phyloP scores from a whole-genome alignment of 805 yeast genomes.

The Sugiyamaella qingdaonensis region DNA sequence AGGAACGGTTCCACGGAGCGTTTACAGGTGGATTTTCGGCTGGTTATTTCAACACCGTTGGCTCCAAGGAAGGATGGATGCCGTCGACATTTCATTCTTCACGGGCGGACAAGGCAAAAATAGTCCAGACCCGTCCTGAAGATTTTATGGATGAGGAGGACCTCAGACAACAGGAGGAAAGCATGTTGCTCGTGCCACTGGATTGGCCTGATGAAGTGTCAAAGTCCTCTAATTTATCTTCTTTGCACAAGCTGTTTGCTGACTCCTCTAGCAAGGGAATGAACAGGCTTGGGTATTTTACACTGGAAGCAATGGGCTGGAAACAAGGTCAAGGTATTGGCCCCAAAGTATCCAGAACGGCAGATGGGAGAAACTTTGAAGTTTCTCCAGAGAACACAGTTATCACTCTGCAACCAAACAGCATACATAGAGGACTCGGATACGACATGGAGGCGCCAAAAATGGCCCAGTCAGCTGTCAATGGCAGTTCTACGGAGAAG shows the following conservation, averaged over 20 bases:
- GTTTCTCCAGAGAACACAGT: conserved; percentile 18
- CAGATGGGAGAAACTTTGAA: conserved; percentile 13
- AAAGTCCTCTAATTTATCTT: neutral
- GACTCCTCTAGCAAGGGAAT: conserved; percentile 16
- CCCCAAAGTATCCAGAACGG: conserved; percentile 57
- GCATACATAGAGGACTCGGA: conserved; percentile 21
- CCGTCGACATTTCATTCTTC: conserved; percentile 27
- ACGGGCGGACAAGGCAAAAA: conserved; percentile 15
- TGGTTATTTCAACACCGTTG: conserved; percentile 34
- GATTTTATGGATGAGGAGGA: conserved; percentile 37
- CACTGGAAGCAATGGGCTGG: conserved; percentile 81
- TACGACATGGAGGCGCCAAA: conserved; percentile 14
- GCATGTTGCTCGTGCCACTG: conserved; percentile 17
- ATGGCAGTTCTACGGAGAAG: neutral
- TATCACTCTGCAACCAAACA: conserved; percentile 1
- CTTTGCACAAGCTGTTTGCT: neutral
- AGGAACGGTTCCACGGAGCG: conserved; percentile 31
- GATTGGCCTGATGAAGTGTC: conserved; percentile 6
- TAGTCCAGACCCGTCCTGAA: conserved; percentile 19
- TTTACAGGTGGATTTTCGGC: conserved; percentile 36
- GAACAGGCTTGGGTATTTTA: conserved; percentile 63
- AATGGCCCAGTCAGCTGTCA: neutral
- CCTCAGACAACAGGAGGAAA: conserved; percentile 21
- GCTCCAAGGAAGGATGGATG: conserved; percentile 35
- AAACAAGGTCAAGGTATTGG: conserved; percentile 77